Percentiles rank a stretch among this genome's conserved stretches.
Conservation (phyloP, 805 yeast genomes). For the Sugiyamaella smithiae region DNA sequence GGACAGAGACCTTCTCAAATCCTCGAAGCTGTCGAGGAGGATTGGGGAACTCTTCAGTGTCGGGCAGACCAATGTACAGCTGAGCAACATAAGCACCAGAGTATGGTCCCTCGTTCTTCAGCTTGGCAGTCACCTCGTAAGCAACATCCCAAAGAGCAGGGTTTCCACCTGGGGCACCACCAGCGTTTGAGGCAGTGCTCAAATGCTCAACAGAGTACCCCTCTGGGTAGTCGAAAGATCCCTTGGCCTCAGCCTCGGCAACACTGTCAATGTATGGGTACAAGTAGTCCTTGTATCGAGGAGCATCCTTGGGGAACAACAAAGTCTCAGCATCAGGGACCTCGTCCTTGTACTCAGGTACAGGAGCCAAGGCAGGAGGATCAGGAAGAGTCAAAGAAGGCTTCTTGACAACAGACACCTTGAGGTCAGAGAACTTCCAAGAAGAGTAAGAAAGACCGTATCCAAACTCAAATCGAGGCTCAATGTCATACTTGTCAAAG, state of each 20-base stretch:
- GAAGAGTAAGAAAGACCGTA: slow-evolving; percentile 57
- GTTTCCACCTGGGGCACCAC: slow-evolving; percentile 54
- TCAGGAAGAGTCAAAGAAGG: slow-evolving; percentile 44
- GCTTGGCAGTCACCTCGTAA: slow-evolving; percentile 44
- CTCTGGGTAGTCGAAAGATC: slow-evolving; percentile 37
- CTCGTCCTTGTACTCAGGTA: slow-evolving; percentile 9
- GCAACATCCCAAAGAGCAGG: slow-evolving; percentile 56
- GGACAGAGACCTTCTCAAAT: slow-evolving; percentile 51
- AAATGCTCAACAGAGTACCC: slow-evolving; percentile 37
- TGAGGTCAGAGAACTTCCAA: slow-evolving; percentile 37
- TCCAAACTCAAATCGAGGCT: slow-evolving; percentile 61
- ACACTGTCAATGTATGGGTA: slow-evolving; percentile 46
- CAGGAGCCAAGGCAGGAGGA: slow-evolving; percentile 43
- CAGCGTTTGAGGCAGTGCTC: slow-evolving; percentile 26
- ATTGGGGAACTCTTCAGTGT: slow-evolving; percentile 43
- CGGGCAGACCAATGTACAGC: slow-evolving; percentile 47
- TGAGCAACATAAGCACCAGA: slow-evolving; percentile 52
- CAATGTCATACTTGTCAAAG: slow-evolving; percentile 54
- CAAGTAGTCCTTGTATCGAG: slow-evolving; percentile 54
- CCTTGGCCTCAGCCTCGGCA: slow-evolving; percentile 37
- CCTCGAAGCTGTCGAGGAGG: slow-evolving; percentile 56
- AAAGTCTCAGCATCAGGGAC: slow-evolving; percentile 38
- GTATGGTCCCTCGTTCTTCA: slow-evolving; percentile 48
- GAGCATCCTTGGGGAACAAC: slow-evolving; percentile 51
- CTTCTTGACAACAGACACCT: slow-evolving; percentile 38